Conservation (phyloP, 2,329 filamentous ascomycete species). For the Talaromyces pinophilus region DNA sequence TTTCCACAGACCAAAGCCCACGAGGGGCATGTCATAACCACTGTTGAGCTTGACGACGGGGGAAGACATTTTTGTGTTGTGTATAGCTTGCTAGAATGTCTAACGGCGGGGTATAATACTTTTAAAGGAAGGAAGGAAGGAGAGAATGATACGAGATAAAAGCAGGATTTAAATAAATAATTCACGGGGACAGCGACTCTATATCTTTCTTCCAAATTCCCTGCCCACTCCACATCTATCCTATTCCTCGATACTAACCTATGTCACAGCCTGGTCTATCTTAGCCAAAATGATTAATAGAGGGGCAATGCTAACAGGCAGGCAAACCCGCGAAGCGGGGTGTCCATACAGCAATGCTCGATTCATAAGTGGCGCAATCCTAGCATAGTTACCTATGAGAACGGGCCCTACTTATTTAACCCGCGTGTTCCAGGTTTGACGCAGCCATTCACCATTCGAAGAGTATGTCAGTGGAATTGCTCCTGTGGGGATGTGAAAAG, state of each 20-base stretch:
- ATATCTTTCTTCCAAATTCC: constrained; percentile 12
- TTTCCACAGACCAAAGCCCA: constrained; percentile 69
- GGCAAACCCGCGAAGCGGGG: constrained; percentile 12
- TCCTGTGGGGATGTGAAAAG: constrained; percentile 5
- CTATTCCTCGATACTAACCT: background rate
- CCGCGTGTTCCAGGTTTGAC: background rate
- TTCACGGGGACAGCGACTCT: background rate
- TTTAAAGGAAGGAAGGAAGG: background rate
- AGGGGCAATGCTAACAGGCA: constrained; percentile 8
- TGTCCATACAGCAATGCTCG: background rate
- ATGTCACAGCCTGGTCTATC: constrained; percentile 5
- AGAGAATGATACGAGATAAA: background rate
- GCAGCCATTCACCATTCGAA: background rate
- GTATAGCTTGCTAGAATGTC: background rate
- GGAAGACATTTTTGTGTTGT: constrained; percentile 27
- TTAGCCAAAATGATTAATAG: constrained; percentile 13
- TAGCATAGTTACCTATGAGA: background rate
- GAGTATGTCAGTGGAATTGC: background rate
- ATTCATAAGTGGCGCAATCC: background rate
- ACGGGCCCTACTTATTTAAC: constrained; percentile 4
- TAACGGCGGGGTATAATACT: background rate
- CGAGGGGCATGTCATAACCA: constrained; percentile 42
- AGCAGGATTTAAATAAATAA: background rate
- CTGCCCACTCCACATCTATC: constrained; percentile 5
- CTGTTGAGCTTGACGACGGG: constrained; percentile 34